These are phyloP conservation scores for Brasilioporus rufonigricans DNA, from an alignment of 768 basidiomycete genomes.

Conservation along the genomic window DNA sequence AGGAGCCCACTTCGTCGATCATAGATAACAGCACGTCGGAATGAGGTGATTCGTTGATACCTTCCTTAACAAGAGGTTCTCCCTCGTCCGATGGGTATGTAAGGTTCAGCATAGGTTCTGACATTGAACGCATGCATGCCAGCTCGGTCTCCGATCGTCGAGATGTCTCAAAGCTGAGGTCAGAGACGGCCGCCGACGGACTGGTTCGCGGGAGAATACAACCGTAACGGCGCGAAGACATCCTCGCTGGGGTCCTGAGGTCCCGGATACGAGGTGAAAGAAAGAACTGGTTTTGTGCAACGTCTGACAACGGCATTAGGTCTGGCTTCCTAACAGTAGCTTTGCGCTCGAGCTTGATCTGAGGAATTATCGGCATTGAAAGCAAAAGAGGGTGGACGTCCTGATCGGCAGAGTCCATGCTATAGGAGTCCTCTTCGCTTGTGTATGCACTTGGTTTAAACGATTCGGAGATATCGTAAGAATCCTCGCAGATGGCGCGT, in stretches of 20 bases:
- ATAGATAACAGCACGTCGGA: slow-evolving; percentile 11
- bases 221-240: slow-evolving; percentile 20
- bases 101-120: slow-evolving; percentile 10
- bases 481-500: neutral
- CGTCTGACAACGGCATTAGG: neutral
- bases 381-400: slow-evolving; percentile 21
- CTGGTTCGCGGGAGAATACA: neutral
- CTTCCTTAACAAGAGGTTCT: slow-evolving; percentile 2
- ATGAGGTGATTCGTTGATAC: slow-evolving; percentile 5
- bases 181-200: neutral
- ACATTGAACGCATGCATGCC: slow-evolving; percentile 3
- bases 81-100: slow-evolving; percentile 1
- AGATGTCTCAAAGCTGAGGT: neutral
- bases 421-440: slow-evolving; percentile 21
- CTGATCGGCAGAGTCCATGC: slow-evolving; percentile 25
- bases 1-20: slow-evolving; percentile 10
- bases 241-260: slow-evolving; percentile 9
- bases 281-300: neutral
- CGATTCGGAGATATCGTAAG: neutral
- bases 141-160: neutral
- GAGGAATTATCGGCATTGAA: slow-evolving; percentile 29
- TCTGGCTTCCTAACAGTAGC: slow-evolving; percentile 20
- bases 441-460: neutral
- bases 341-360: slow-evolving; percentile 27
- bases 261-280: slow-evolving; percentile 24